Evolutionary conservation across 768 basidiomycete species (phyloP), one percentile per base, ranked within the genome.

Genomic region (Plicaturopsis crispa): DNA sequence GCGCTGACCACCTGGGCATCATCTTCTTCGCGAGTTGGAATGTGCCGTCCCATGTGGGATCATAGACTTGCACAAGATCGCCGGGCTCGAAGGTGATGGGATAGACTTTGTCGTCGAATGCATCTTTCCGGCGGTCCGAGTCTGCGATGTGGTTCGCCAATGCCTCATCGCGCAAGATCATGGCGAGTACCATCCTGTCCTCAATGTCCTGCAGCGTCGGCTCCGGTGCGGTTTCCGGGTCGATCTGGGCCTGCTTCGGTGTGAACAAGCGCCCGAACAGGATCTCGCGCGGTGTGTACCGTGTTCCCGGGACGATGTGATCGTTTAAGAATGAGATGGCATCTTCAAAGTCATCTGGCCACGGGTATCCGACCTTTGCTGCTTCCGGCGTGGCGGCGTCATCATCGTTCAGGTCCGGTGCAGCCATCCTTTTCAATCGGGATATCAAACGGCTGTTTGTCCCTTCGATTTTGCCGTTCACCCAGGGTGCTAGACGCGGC

Each of bases 31-130:
- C 44, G 1, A 49, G 48, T 17, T 44, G 45, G 36, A 57, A 48
- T 1, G 55, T 63, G 35, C 51, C 43, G 21, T 55, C 56, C 14
- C 8, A 28, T 28, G 8, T 28, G 10, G 10, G 10, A 10, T 51
- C 28, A 17, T 55, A 55, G 0, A 62, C 42, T 43, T 65, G 61
- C 4, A 61, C 55, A 1, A 65, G 48, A 6, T 62, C 40, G 0
- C 57, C 55, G 5, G 12, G 7, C 3, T 38, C 5, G 43, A 63
- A 65, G 2, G 39, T 24, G 4, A 57, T 49, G 13, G 12, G 20
- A 17, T 43, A 5, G 1, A 62, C 50, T 12, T 39, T 36, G 23
- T 34, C 31, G 41, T 65, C 54, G 24, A 63, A 66, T 1, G 34
- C 48, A 0, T 22, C 41, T 35, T 63, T 64, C 3, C 50, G 24